Conservation (phyloP, 257 asterid genomes). For the Petunia axillaris region DNA sequence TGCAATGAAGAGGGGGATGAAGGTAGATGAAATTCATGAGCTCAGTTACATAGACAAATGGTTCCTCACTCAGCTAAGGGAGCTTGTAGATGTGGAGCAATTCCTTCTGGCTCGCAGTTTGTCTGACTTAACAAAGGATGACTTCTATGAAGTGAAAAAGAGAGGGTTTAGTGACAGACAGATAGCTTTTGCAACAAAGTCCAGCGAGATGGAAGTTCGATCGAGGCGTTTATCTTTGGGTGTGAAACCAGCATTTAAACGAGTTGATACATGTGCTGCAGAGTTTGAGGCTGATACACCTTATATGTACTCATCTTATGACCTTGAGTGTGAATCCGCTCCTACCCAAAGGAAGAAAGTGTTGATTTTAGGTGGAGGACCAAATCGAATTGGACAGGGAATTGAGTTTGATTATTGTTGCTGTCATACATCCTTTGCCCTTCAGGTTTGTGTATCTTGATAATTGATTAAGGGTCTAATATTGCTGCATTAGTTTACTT, state of each 20-base stretch:
- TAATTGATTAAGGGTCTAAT: constrained; percentile 27
- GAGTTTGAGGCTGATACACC: constrained; percentile 99
- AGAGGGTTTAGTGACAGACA: constrained; percentile 97
- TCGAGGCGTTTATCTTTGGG: constrained; percentile 74
- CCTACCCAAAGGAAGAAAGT: constrained; percentile 82
- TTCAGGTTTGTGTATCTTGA: constrained; percentile 64
- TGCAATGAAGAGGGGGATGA: constrained; percentile 95
- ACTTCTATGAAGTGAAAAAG: constrained; percentile 88
- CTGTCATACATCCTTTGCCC: constrained; percentile 96
- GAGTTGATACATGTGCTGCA: constrained; percentile 99
- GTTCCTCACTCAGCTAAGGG: constrained; percentile 90
- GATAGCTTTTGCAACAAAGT: constrained; percentile 80
- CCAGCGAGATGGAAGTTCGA: constrained; percentile 81
- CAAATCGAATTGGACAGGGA: constrained; percentile 98
- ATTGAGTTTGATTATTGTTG: constrained; percentile 98
- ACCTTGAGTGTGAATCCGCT: constrained; percentile 83
- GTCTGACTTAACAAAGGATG: constrained; percentile 74
- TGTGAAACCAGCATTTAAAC: constrained; percentile 84
- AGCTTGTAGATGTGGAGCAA: constrained; percentile 91
- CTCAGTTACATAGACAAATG: constrained; percentile 83
- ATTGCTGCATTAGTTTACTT: constrained; percentile 19
- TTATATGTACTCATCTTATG: constrained; percentile 92
- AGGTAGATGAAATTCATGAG: constrained; percentile 80
- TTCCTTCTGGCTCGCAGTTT: constrained; percentile 54
- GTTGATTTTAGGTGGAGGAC: constrained; percentile 96